Base-by-base conservation (phyloP, 176 grass and related monocot species). In the Raddia guianensis region DNA sequence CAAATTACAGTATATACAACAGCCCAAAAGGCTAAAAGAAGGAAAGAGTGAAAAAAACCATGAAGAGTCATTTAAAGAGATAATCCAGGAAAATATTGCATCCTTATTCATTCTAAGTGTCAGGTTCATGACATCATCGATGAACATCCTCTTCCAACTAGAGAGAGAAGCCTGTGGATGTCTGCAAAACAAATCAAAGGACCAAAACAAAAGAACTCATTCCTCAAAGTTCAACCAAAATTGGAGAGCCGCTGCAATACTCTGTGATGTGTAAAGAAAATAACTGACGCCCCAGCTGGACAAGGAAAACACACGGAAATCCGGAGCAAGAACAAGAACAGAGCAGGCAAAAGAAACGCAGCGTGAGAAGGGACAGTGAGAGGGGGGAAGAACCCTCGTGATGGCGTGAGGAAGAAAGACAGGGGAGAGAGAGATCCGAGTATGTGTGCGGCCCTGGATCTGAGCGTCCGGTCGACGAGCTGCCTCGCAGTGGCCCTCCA, bases 111-210 rank as follows among this genome's bases (percentile, higher is more conserved):
- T 27, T 27, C 27, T 27, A 27, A 27, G 0, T 27, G 27, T 27
- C 27, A 27, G 27, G 1, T 27, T 27, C 27, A 27, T 27, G 27
- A 27, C 27, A 27, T 27, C 27, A 27, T 27, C 27, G 27, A 27
- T 27, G 27, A 27, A 27, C 27, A 27, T 27, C 1, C 27, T 27
- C 27, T 27, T 27, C 27, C 27, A 27, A 27, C 27, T 27, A 27
- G 27, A 27, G 27, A 27, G 27, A 27, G 27, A 27, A 27, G 57
- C 86, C 90, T 4, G 95, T 32, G 3, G 92, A 98, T 54, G 87
- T 89, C 95, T 98, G 86, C 12, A 40, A 13, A 42, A 53, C 47
- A 64, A 53, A 77, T 2, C 10, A 44, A 6, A 55, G 27, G 27
- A 27, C 27, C 27, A 43, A 37, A 34, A 2, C 2, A 61, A 37